phyloP scores from a whole-genome alignment of 495 filamentous ascomycete genomes.

The Sphaerosporella brunnea region DNA sequence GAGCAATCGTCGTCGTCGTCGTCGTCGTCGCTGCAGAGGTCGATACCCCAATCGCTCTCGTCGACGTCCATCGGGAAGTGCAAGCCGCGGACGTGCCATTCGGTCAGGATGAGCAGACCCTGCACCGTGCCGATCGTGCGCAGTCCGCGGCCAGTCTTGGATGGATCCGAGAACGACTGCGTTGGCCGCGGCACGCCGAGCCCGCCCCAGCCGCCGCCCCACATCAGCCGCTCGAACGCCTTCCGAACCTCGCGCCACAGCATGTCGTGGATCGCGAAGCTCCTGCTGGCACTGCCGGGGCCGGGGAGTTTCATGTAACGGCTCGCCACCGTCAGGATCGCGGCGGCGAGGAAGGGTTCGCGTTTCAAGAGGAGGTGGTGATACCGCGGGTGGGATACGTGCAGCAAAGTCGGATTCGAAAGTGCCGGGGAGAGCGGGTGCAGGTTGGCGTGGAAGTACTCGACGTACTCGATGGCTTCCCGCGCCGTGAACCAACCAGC shows the following conservation, averaged over 20 bases:
- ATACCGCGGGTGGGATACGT: conserved; percentile 19
- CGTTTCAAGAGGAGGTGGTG: conserved; percentile 65
- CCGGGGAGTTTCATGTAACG: conserved; percentile 62
- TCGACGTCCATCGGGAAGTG: conserved; percentile 87
- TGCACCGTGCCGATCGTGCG: conserved; percentile 86
- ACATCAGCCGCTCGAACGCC: conserved; percentile 86
- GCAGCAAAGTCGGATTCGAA: conserved; percentile 32
- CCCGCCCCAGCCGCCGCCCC: conserved; percentile 76
- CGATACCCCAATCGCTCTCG: conserved; percentile 35
- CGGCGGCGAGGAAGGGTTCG: conserved; percentile 81
- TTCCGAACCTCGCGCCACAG: conserved; percentile 88
- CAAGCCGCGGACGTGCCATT: conserved; percentile 89
- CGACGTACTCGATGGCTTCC: conserved; percentile 82
- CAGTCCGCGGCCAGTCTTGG: conserved; percentile 48
- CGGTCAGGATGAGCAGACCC: conserved; percentile 77
- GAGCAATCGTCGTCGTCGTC: conserved; percentile 29
- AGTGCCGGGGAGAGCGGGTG: conserved; percentile 76
- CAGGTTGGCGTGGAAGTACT: conserved; percentile 86
- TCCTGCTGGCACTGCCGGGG: conserved; percentile 65
- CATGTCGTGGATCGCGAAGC: conserved; percentile 81
- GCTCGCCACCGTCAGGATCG: conserved; percentile 76
- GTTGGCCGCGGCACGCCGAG: conserved; percentile 31
- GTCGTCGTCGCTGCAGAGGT: conserved; percentile 14
- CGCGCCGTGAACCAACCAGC: conserved; percentile 90
- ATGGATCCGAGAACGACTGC: conserved; percentile 24